Percentiles rank a stretch among this genome's conserved stretches.
These are phyloP conservation scores for Linnemannia exigua DNA, from an alignment of 192 early-diverging fungal species.

Conservation along the genomic window DNA sequence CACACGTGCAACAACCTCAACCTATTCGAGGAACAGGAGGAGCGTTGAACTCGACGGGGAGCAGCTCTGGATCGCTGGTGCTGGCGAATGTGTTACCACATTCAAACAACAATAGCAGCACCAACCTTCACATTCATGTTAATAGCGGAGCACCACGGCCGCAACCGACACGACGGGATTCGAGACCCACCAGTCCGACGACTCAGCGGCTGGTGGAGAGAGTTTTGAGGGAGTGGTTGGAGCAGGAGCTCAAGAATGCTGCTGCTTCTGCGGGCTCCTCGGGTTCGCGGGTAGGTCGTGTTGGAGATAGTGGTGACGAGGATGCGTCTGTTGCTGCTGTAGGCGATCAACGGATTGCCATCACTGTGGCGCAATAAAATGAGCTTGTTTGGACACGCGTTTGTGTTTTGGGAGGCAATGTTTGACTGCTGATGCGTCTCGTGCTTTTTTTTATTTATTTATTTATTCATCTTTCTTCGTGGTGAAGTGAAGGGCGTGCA, in stretches of 20 bases:
- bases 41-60: not conserved
- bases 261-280: not conserved
- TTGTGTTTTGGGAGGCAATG: too few relatives aligned
- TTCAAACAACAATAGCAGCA: slow-evolving; percentile 27
- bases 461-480: not conserved
- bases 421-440: too few relatives aligned
- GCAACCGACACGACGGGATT: slow-evolving; percentile 2
- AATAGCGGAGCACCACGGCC: slow-evolving; percentile 4
- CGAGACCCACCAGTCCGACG: slow-evolving; percentile 35
- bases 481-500: not conserved
- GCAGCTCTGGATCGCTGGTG: slow-evolving; percentile 12
- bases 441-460: not conserved
- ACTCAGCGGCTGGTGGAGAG: slow-evolving; percentile 62
- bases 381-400: too few relatives aligned
- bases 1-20: not conserved
- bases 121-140: slow-evolving; percentile 34
- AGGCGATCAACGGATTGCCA: not conserved
- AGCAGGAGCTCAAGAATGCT: slow-evolving; percentile 21
- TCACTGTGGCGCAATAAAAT: slow-evolving; percentile 1
- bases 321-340: not conserved
- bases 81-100: slow-evolving; percentile 32
- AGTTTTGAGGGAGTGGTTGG: slow-evolving; percentile 64
- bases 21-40: not conserved
- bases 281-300: not conserved
- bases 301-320: not conserved